phyloP scores from a whole-genome alignment of 1,284 basidiomycete genomes.

The Rhodotorula sp. region DNA sequence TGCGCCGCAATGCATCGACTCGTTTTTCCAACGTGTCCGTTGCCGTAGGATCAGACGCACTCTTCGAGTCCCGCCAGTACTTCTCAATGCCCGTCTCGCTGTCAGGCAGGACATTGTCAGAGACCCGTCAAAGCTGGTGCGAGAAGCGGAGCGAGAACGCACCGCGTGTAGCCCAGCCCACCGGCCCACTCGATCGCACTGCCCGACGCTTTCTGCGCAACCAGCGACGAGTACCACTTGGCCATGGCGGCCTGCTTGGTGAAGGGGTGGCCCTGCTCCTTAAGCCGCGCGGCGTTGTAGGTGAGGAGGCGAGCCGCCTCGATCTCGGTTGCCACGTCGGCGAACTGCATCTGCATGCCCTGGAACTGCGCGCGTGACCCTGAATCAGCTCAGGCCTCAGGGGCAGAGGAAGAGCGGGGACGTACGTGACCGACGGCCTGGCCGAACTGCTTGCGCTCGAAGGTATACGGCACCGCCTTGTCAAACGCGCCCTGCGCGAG shows the following conservation, averaged over 20 bases:
- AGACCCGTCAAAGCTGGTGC: too few species aligned
- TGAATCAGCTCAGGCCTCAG: background rate
- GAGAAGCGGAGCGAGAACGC: background rate
- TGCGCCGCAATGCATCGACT: too few species aligned
- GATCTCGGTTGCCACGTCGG: conserved; percentile 62
- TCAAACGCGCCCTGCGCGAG: conserved; percentile 96
- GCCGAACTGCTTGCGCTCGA: conserved; percentile 90
- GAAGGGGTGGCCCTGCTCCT: conserved; percentile 83
- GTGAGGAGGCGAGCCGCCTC: conserved; percentile 90
- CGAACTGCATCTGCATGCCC: conserved; percentile 94
- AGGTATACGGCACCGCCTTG: conserved; percentile 88
- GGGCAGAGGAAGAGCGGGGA: conserved; percentile 3
- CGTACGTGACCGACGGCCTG: conserved; percentile 71
- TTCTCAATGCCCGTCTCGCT: conserved; percentile 46
- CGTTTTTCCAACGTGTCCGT: too few species aligned
- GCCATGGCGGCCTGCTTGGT: conserved; percentile 75
- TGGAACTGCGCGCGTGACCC: conserved; percentile 64
- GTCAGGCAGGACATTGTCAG: too few species aligned
- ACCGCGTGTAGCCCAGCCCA: conserved; percentile 82
- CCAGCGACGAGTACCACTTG: conserved; percentile 75
- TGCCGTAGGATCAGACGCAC: conserved; percentile 56
- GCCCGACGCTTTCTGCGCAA: conserved; percentile 86
- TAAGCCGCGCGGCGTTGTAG: conserved; percentile 90
- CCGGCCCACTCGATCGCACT: conserved; percentile 96
- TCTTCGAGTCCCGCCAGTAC: conserved; percentile 80